Percentiles rank a stretch among this genome's conserved stretches.
Evolutionary conservation across 352 stramenopile genomes (phyloP).

Genomic region (Globisporangium heterothallicum): DNA sequence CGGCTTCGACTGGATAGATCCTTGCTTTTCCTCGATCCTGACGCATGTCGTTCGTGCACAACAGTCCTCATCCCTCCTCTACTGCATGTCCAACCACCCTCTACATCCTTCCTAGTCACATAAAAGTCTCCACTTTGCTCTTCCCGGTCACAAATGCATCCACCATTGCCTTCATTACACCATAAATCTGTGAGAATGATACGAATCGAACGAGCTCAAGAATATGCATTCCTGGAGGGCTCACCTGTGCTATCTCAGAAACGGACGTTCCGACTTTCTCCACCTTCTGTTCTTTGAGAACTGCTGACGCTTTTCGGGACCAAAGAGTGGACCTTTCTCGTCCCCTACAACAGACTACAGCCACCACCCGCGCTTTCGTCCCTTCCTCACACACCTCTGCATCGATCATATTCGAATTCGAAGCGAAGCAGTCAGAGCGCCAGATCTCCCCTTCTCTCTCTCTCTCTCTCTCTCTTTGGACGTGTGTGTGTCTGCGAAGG

Average conservation of each 20-base stretch:
- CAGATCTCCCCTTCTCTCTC: not conserved
- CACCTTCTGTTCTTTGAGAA: constrained; percentile 9
- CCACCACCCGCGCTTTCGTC: not conserved
- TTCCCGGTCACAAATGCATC: not conserved
- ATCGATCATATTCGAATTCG: constrained; percentile 5
- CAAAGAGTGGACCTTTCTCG: not conserved
- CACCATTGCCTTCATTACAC: not conserved
- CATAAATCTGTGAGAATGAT: too few species aligned
- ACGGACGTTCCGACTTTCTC: constrained; percentile 5
- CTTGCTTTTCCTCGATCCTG: not conserved
- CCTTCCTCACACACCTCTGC: not conserved
- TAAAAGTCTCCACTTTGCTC: not conserved
- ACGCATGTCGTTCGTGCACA: not conserved
- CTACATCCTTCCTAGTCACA: not conserved
- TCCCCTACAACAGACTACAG: not conserved
- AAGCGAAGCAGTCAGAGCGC: not conserved
- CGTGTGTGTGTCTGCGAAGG: not conserved
- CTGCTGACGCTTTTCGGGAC: not conserved
- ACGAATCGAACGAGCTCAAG: too few species aligned
- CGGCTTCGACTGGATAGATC: too few species aligned
- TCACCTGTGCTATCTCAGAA: too few species aligned
- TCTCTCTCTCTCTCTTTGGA: too few species aligned
- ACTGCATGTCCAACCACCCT: not conserved
- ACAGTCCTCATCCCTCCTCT: not conserved
- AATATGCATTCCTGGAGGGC: too few species aligned